phyloP scores from a whole-genome alignment of 2,329 filamentous ascomycete species.

The Paecilomyces formosus region DNA sequence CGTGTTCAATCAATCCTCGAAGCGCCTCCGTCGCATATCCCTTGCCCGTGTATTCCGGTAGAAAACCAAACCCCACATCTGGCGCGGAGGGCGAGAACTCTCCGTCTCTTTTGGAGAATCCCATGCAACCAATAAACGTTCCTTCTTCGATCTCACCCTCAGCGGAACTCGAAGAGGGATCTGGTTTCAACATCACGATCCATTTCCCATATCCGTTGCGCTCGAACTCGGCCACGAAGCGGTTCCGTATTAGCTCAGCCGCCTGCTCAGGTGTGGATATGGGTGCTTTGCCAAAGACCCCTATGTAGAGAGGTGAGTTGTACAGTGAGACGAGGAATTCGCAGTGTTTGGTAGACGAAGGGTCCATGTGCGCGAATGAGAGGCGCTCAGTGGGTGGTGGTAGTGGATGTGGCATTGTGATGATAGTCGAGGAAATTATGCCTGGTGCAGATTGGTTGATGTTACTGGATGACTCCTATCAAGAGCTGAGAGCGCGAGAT shows the following conservation, averaged over 20 bases:
- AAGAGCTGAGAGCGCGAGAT: too few relatives aligned
- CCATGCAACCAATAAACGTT: constrained; percentile 10
- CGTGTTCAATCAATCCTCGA: constrained; percentile 12
- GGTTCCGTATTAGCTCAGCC: constrained; percentile 1
- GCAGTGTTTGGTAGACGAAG: constrained; percentile 2
- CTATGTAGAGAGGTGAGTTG: constrained; percentile 3
- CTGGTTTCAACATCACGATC: constrained; percentile 1
- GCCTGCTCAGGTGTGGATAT: constrained; percentile 5
- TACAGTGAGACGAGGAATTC: constrained; percentile 4
- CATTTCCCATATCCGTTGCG: constrained; percentile 3
- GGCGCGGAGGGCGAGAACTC: constrained; percentile 10
- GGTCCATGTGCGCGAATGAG: constrained; percentile 5
- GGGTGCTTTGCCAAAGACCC: constrained; percentile 1
- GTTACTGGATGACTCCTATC: not conserved
- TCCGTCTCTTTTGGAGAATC: constrained; percentile 10
- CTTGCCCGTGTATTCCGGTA: constrained; percentile 16
- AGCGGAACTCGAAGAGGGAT: not conserved
- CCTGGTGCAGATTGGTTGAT: not conserved
- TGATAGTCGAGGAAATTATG: not conserved
- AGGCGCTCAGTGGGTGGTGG: constrained; percentile 4
- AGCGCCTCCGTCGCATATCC: constrained; percentile 20
- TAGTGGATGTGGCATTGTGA: constrained; percentile 3
- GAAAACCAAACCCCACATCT: constrained; percentile 16
- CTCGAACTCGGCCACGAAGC: constrained; percentile 4
- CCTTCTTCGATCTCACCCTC: constrained; percentile 2